Evolutionary conservation across 2,329 filamentous ascomycete species (phyloP), one percentile per base, ranked within the genome.

Genomic region (Colletotrichum sp.): DNA sequence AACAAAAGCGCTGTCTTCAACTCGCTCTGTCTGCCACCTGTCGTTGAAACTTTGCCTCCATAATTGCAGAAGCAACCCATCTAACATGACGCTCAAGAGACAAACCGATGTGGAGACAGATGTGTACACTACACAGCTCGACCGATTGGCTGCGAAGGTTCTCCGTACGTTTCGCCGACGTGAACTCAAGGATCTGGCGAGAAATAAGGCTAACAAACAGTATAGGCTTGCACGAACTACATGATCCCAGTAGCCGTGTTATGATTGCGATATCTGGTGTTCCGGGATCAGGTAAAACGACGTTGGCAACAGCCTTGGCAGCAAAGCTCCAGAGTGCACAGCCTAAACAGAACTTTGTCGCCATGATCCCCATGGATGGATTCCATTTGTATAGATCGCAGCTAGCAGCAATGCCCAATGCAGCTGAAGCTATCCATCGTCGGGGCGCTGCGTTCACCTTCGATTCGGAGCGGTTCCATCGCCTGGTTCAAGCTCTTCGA

Each of bases 151-250:
- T 59, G 55, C 55, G 26, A 59, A 59, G n/a, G 55, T 28, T 14
- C 55, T 59, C 7, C 55, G 55, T 59, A 21, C 13, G 55, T 59
- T 26, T 24, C 8, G 0, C 55, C 55, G 24, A 28, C 55, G 26
- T 18, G 0, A 1, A 59, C 24, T 7, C 4, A 18, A 28, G 24
- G 7, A 0, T 4, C 2, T 59, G 7, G 0, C 6, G 4, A 21
- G 21, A 0, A 28, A 28, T 12, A 28, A 16, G 9, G n/a, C 55
- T 59, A 16, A 59, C 7, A 0, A 18, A 59, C 26, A 28, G 7
- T 7, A 28, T 16, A 59, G 55, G 21, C 55, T 28, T 59, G 21
- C 55, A 59, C 3, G 55, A 24, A 7, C 55, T 59, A 18, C 24
- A 59, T 28, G 55, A 24, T 59, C 55, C 55, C 16, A 10, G 55